Evolutionary conservation across 306 rosid species (phyloP), one percentile per base, ranked within the genome.

Genomic region (Cotoneaster glaucophyllus): DNA sequence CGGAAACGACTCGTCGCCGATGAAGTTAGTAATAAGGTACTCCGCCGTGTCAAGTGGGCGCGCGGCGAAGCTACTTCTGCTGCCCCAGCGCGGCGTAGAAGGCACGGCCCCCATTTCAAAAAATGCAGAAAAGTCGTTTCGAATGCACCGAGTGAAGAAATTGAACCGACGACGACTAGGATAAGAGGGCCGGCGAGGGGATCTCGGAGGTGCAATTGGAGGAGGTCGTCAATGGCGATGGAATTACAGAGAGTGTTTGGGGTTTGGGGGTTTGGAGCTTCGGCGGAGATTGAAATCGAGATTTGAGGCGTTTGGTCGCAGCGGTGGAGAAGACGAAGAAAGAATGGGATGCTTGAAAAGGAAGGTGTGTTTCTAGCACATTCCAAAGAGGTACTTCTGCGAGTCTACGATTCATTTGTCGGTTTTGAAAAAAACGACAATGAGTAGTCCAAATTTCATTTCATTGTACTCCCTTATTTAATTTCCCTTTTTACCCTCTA

Each of bases 11-110:
- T 89, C 77, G 75, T 78, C 90, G 21, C 93, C 96, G 75, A 96
- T 90, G 63, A 96, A 90, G 61, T 94, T 86, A n/a, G 88, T 92
- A 83, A 96, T 86, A 43, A 96, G 91, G 84, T 92, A 92, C 84
- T 90, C 99, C 80, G 91, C 92, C 61, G 99, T 83, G 34, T 92
- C 96, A 81, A 81, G 91, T 9, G 97, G 86, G 74, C 86, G 91
- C 69, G 83, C 81, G 21, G 58, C 43, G 58, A 67, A 58, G 61
- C 77, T 74, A 24, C 28, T 19, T 59, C 70, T 34, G 71, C 79
- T 71, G 48, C 87, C 79, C 80, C 78, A 87, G 70, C 90, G 88
- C 80, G 96, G 99, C 67, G 97, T 95, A 21, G 99, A 96, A 56
- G 99, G 93, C 71, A 83, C 87, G 75, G 97, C 80, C 43, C 99